These are phyloP conservation scores for Calocera viscosa DNA, from an alignment of 768 basidiomycete species.

Conservation along the genomic window DNA sequence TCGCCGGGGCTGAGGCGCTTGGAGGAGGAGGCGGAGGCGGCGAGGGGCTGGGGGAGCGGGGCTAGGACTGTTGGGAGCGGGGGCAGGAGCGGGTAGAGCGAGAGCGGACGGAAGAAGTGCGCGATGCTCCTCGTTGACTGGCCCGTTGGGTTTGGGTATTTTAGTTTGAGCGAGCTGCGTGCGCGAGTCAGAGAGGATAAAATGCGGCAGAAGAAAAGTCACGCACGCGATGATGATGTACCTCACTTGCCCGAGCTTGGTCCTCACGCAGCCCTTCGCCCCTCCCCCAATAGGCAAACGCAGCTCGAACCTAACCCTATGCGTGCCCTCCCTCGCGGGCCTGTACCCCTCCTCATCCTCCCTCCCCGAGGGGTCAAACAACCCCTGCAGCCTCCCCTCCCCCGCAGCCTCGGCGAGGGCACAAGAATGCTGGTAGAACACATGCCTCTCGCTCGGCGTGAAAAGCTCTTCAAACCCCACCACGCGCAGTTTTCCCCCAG, in stretches of 20 bases:
- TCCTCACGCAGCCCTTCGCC: neutral
- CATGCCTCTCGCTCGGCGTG: neutral
- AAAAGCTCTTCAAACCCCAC: neutral
- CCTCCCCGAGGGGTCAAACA: neutral
- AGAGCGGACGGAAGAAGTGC: neutral
- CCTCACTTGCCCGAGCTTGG: neutral
- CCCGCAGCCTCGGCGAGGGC: neutral
- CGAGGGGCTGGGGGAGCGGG: neutral
- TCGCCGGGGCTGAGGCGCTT: neutral
- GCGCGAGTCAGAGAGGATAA: neutral
- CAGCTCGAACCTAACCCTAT: neutral
- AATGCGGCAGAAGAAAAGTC: neutral
- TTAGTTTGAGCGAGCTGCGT: neutral
- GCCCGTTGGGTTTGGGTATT: neutral
- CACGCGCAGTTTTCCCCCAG: neutral
- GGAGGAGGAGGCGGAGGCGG: neutral
- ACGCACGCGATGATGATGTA: conserved; percentile 2
- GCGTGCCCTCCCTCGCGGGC: neutral
- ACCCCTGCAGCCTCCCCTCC: neutral
- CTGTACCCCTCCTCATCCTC: neutral
- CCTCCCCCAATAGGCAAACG: neutral
- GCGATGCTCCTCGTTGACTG: neutral
- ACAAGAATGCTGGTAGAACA: neutral
- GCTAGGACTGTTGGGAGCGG: neutral
- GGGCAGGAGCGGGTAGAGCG: neutral